phyloP scores from a whole-genome alignment of 257 asterid species.

The Leptodermis oblonga region DNA sequence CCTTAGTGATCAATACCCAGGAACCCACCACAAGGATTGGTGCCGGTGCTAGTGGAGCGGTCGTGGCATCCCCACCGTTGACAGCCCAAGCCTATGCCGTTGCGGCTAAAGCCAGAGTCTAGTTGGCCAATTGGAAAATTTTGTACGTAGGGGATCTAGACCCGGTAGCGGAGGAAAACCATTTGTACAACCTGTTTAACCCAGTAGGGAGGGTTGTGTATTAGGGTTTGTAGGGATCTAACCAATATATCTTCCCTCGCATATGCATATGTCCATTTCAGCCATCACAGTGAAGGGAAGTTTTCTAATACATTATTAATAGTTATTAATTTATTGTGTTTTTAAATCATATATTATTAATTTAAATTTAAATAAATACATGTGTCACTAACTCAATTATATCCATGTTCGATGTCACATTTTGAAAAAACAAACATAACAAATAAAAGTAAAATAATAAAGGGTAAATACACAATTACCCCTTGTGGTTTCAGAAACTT shows the following conservation, averaged over 20 bases:
- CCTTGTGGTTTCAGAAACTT: too few relatives aligned
- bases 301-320: neutral
- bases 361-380: too few relatives aligned
- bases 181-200: constrained; percentile 56
- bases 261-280: constrained; percentile 72
- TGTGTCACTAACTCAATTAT: too few relatives aligned
- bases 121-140: constrained; percentile 35
- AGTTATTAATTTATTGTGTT: too few relatives aligned
- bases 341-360: too few relatives aligned
- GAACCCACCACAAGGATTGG: constrained; percentile 17
- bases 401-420: too few relatives aligned
- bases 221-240: constrained; percentile 76
- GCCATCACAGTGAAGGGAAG: constrained; percentile 54
- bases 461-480: too few relatives aligned
- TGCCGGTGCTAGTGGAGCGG: constrained; percentile 9
- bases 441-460: too few relatives aligned
- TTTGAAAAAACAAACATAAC: too few relatives aligned
- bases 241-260: constrained; percentile 50
- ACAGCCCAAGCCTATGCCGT: constrained; percentile 10
- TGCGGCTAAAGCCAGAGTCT: neutral
- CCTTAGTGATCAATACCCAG: constrained; percentile 31
- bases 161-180: constrained; percentile 50
- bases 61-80: constrained; percentile 28
- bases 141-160: constrained; percentile 85
- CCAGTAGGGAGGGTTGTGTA: constrained; percentile 64